Evolutionary conservation across 192 early-diverging fungal genomes (phyloP), one percentile per base, ranked within the genome.

Genomic region (Geranomyces variabilis): DNA sequence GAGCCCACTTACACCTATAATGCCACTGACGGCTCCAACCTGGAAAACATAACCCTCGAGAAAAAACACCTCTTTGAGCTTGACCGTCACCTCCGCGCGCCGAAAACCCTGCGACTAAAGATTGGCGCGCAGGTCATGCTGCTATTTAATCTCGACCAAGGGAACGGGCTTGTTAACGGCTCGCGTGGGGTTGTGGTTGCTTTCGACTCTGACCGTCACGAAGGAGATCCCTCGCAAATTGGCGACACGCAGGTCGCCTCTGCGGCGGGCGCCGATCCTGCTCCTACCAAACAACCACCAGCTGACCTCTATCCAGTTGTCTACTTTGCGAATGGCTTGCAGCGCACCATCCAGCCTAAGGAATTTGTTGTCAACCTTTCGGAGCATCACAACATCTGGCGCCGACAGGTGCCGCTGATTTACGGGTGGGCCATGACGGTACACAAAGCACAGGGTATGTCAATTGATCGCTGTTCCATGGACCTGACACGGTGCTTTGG

Each of bases 391-490:
- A 19, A 31, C 10, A 46, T 66, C 45, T 66, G 65, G 65, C 44
- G 65, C 1, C 8, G 30, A 46, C 65, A 66, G 65, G 24, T 93
- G 30, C 93, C 93, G 6, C 59, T 95, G n/a, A 82, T 90, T 24
- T 75, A 93, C 29, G 92, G 93, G 6, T 95, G 93, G 93, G 92
- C 92, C 2, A 76, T 93, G 67, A 92, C 90, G 34, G 93, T 95
- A 56, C 93, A 95, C 71, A 95, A 95, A 75, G 88, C 87, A 68
- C 93, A 95, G 71, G 93, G 93, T 1, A 93, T 94, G 79, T 93
- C 93, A 7, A 81, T 95, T 17, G 90, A 92, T 31, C 81, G 87
- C 26, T 84, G 92, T 21, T 69, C 81, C 30, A 91, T 95, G 36
- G 90, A 95, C 75, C 76, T 95, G 34, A 82, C 86, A 19, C 82